These are phyloP conservation scores for Linnemannia exigua DNA, from an alignment of 192 early-diverging fungal genomes.

Conservation along the genomic window DNA sequence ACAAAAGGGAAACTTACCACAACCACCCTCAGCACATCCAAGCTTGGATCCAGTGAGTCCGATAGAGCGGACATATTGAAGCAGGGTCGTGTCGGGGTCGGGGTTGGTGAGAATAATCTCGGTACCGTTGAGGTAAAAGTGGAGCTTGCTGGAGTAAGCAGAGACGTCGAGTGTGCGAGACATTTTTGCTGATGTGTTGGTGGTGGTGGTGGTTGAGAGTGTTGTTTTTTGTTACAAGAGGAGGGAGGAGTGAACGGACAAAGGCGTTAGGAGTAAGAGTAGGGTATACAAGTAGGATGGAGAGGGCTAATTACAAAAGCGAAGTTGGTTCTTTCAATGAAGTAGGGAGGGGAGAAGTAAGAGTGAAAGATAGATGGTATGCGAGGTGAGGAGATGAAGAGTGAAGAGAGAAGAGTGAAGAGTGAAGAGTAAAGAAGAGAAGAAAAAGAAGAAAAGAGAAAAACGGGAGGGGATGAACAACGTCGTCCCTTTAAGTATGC, in stretches of 20 bases:
- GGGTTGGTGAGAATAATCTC: conserved; percentile 66
- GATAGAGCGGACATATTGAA: conserved; percentile 74
- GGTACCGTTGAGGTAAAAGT: conserved; percentile 75
- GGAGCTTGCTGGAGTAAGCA: conserved; percentile 58
- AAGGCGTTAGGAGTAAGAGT: neutral
- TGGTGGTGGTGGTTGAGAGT: neutral
- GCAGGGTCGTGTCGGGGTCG: conserved; percentile 73
- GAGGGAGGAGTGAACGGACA: neutral
- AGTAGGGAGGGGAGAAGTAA: neutral
- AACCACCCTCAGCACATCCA: conserved; percentile 86
- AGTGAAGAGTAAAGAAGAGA: neutral
- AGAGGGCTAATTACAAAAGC: neutral
- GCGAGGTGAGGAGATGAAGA: neutral
- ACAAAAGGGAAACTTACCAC: conserved; percentile 57
- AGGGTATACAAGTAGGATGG: neutral
- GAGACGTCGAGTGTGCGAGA: conserved; percentile 34
- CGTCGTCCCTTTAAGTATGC: neutral
- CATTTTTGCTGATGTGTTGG: conserved; percentile 10
- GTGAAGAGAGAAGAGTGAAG: neutral
- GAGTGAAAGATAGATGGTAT: neutral
- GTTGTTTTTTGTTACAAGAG: neutral
- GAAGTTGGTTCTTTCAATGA: neutral
- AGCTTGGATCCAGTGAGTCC: conserved; percentile 83
- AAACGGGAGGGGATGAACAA: neutral
- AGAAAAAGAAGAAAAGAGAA: neutral